Conservation (phyloP, 768 basidiomycete genomes). For the Panaeolus papilionaceus region DNA sequence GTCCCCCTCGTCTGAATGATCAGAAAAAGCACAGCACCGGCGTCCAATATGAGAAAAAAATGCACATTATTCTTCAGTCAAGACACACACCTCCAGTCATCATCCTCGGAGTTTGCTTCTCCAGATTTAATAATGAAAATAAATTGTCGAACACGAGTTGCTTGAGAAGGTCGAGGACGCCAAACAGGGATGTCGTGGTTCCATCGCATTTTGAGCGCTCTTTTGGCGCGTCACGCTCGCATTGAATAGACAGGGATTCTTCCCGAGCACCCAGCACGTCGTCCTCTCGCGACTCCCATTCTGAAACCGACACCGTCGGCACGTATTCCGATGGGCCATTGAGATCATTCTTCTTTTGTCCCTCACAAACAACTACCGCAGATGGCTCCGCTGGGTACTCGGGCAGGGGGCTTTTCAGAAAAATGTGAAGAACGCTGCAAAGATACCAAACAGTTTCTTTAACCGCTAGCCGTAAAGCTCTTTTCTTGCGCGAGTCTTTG, state of each 20-base stretch:
- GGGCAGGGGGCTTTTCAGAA: neutral
- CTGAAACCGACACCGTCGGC: conserved; percentile 14
- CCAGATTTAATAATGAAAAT: neutral
- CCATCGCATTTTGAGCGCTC: neutral
- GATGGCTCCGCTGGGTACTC: neutral
- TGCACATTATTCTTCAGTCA: neutral
- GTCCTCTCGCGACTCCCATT: conserved; percentile 11
- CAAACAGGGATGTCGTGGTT: neutral
- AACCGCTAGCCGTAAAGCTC: conserved; percentile 46
- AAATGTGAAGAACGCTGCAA: conserved; percentile 44
- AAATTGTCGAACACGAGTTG: neutral
- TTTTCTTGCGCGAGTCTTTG: conserved; percentile 11
- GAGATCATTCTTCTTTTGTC: neutral
- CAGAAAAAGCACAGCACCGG: neutral
- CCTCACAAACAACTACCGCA: neutral
- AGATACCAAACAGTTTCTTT: conserved; percentile 63
- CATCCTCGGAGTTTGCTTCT: neutral
- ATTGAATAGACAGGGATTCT: conserved; percentile 11
- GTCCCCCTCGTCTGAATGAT: neutral
- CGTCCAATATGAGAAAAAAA: neutral
- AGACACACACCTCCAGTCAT: neutral
- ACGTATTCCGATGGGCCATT: neutral
- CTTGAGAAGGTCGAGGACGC: neutral
- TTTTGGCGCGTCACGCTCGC: neutral
- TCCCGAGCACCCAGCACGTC: neutral